Evolutionary conservation across 1,139 yeast genomes (phyloP), one percentile per base, ranked within the genome.

Genomic region (Kurtzmaniella natalensis): DNA sequence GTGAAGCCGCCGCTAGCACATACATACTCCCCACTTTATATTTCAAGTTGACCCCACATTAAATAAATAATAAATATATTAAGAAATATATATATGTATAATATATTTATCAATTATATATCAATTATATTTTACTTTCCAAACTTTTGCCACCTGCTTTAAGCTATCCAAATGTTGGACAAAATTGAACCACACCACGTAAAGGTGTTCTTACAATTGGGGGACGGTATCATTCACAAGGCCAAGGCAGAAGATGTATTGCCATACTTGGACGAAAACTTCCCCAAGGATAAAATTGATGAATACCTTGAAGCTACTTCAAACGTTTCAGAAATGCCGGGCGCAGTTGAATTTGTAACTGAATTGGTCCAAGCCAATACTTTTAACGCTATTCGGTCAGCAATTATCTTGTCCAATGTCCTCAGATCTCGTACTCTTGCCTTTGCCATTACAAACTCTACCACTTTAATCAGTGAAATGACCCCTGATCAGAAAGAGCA

Each of bases 381-480:
- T 1, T 34, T 45, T 7, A 36, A 38, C 7, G 39, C 64, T 1
- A 40, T 48, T 20, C 47, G 48, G 31, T 25, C 40, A 14, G 61
- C 65, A 38, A 46, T 51, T 13, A 24, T 62, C 2, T 37, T 59
- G 8, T 51, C 55, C 46, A 42, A 46, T 3, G 46, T 51, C 1
- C 57, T 69, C 41, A 53, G 53, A 18, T 57, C 63, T 10, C 50
- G 67, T 31, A 38, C 63, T 5, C 39, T 59, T n/a, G 57, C 72
- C 1, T 68, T 70, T 3, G 36, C 56, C 1, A 45, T 69, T 25
- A 67, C 73, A 10, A 54, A 53, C 13, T 51, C 69, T 4, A 40
- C 59, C 15, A 64, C 59, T 13, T 51, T 61, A 23, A 38, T 68
- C 5, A 49, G 57, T 13, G 72, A 69, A 16, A 69, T 69, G 75